phyloP scores from a whole-genome alignment of 2,329 filamentous ascomycete genomes.

The Verticillium nonalfalfae region DNA sequence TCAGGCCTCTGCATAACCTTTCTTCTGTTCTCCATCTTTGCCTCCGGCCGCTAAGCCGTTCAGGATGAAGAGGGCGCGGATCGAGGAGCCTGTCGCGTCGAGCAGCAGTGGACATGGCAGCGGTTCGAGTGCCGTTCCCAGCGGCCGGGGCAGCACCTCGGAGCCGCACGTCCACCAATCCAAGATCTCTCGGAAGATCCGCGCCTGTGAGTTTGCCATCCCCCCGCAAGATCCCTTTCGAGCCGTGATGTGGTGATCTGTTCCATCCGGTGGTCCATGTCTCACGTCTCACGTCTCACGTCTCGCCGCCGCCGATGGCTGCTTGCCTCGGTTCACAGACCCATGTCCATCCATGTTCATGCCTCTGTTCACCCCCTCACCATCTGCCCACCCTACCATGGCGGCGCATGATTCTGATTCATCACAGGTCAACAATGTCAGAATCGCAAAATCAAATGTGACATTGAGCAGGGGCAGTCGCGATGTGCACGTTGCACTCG shows the following conservation, averaged over 20 bases:
- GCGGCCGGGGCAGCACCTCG: neutral
- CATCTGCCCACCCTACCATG: neutral
- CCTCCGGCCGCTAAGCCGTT: neutral
- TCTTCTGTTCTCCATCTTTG: neutral
- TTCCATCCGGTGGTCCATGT: no score
- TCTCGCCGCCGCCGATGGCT: no score
- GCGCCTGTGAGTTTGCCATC: slow-evolving; percentile 18
- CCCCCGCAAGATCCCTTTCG: neutral
- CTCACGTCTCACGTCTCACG: no score
- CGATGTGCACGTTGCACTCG: slow-evolving; percentile 2
- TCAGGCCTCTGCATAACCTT: neutral
- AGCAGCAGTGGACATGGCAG: neutral
- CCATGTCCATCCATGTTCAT: no score
- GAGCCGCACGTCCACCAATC: slow-evolving; percentile 14
- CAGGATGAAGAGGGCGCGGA: slow-evolving; percentile 15
- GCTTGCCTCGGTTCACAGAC: no score
- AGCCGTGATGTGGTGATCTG: neutral
- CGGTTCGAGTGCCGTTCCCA: neutral
- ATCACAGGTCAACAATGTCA: slow-evolving; percentile 4
- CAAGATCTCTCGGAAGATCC: slow-evolving; percentile 24
- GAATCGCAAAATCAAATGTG: slow-evolving; percentile 7
- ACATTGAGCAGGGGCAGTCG: slow-evolving; percentile 1
- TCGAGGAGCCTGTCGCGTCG: slow-evolving; percentile 8
- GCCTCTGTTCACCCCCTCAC: neutral
- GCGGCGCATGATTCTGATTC: neutral